Evolutionary conservation across 345 rosid genomes (phyloP).

Genomic region (Sisymbrium altissimum): DNA sequence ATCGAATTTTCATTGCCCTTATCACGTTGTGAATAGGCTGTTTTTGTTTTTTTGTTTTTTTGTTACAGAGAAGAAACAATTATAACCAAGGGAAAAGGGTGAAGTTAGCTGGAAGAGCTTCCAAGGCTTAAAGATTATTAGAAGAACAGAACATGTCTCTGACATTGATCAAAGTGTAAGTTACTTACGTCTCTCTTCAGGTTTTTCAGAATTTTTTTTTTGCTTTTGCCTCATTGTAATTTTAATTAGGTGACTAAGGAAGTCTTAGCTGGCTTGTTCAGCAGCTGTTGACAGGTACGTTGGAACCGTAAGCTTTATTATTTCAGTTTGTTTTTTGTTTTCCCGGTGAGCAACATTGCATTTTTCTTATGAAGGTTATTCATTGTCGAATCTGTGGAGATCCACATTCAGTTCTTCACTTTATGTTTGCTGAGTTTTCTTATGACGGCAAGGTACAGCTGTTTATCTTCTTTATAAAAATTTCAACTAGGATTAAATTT

Average conservation of each 20-base stretch:
- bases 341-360: background rate
- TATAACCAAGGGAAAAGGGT: conserved; percentile 53
- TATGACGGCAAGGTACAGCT: conserved; percentile 59
- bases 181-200: conserved; percentile 7
- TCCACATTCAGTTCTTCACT: conserved; percentile 87
- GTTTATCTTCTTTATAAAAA: background rate
- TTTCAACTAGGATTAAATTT: too few relatives aligned
- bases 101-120: conserved; percentile 56
- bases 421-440: conserved; percentile 88
- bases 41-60: too few relatives aligned
- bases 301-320: background rate
- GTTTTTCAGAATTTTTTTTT: too few relatives aligned
- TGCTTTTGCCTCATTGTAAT: too few relatives aligned
- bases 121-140: conserved; percentile 35
- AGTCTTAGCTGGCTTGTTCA: conserved; percentile 71
- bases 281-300: conserved; percentile 73
- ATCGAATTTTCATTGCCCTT: background rate
- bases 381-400: conserved; percentile 93
- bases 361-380: conserved; percentile 59
- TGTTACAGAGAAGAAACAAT: conserved; percentile 52
- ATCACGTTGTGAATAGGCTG: background rate
- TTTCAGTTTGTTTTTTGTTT: background rate
- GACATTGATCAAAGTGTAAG: conserved; percentile 38
- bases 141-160: conserved; percentile 37
- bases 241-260: conserved; percentile 70